Evolutionary conservation across 306 rosid genomes (phyloP).

Genomic region (Coriaria nepalensis): DNA sequence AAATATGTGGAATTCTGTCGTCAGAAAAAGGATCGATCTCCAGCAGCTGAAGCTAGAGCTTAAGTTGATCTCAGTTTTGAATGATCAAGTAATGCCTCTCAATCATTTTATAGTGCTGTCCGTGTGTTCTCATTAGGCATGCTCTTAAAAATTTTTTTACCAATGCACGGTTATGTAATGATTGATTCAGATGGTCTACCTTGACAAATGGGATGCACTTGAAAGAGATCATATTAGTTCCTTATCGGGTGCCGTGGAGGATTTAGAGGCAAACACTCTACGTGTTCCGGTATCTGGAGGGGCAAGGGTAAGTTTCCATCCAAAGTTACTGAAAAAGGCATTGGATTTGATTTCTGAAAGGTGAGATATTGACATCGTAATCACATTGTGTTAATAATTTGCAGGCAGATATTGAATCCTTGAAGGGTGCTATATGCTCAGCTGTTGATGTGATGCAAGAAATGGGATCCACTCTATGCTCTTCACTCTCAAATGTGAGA

Average conservation of each 20-base stretch:
- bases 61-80: conserved; percentile 65
- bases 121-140: neutral
- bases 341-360: conserved; percentile 13
- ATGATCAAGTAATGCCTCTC: conserved; percentile 59
- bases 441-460: conserved; percentile 84
- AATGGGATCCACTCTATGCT: conserved; percentile 74
- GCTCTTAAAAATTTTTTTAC: neutral
- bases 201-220: conserved; percentile 72
- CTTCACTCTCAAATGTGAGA: conserved; percentile 65
- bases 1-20: conserved; percentile 66
- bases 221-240: conserved; percentile 66
- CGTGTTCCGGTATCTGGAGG: conserved; percentile 86
- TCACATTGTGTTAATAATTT: conserved; percentile 9
- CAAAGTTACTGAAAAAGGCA: neutral
- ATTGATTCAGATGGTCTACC: conserved; percentile 59
- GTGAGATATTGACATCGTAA: conserved; percentile 9
- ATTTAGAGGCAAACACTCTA: conserved; percentile 86
- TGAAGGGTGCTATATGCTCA: conserved; percentile 76
- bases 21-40: conserved; percentile 61
- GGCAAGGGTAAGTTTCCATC: conserved; percentile 49
- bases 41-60: conserved; percentile 82
- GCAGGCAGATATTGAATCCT: conserved; percentile 75
- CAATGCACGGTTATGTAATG: conserved; percentile 11
- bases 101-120: conserved; percentile 11
- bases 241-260: conserved; percentile 71